Conservation (phyloP, 2,329 filamentous ascomycete species). For the Diplodia scrobiculata region DNA sequence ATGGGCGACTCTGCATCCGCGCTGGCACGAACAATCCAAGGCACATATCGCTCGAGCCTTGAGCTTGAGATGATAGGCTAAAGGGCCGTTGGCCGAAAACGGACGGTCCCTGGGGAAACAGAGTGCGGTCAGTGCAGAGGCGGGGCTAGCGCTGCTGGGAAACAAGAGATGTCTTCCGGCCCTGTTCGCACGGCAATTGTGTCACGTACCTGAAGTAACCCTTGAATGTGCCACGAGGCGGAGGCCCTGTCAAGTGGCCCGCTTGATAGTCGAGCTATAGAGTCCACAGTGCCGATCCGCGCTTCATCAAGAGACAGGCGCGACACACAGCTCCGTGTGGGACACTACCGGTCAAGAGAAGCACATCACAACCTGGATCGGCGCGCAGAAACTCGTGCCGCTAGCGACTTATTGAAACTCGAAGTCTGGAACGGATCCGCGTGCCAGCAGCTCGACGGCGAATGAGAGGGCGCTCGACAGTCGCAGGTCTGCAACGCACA, state of each 20-base stretch:
- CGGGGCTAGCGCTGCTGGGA: conserved; percentile 1
- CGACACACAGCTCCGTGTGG: neutral
- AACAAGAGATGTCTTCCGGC: neutral
- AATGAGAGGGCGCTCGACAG: neutral
- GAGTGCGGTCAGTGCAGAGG: neutral
- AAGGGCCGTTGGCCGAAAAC: neutral
- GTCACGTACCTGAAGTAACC: conserved; percentile 2
- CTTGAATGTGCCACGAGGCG: neutral
- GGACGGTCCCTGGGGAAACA: neutral
- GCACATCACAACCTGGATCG: neutral
- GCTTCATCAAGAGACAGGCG: neutral
- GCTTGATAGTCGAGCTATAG: neutral
- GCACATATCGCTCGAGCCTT: neutral
- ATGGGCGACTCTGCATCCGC: neutral
- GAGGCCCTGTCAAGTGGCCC: conserved; percentile 1
- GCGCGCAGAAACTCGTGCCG: neutral
- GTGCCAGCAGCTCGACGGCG: neutral
- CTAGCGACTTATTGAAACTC: conserved; percentile 16
- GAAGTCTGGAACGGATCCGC: conserved; percentile 4
- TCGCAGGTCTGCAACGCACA: conserved; percentile 10
- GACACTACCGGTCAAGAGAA: neutral
- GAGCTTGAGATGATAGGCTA: neutral
- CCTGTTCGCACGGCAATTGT: conserved; percentile 2
- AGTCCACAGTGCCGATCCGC: neutral
- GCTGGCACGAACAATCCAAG: neutral